These are phyloP conservation scores for Myriosclerotinia duriaeana DNA, from an alignment of 2,329 filamentous ascomycete genomes.

Conservation along the genomic window DNA sequence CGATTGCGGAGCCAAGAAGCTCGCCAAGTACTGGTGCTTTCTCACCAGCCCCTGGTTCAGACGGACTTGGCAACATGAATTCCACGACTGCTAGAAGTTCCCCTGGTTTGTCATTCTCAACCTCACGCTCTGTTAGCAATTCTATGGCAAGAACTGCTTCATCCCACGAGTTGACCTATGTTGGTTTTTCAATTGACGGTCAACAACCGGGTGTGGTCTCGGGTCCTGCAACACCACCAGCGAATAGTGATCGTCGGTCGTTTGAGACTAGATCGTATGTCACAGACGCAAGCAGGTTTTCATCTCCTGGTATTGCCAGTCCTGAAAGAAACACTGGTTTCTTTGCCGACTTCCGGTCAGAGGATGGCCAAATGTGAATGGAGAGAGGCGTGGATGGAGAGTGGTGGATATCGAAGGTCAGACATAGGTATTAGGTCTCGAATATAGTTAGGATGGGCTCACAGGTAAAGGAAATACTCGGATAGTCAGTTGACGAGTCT, in stretches of 20 bases:
- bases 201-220: neutral
- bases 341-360: neutral
- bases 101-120: neutral
- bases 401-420: neutral
- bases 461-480: neutral
- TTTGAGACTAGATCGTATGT: constrained; percentile 8
- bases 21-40: neutral
- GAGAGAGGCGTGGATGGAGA: neutral
- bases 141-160: neutral
- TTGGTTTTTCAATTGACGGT: neutral
- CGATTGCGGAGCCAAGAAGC: neutral
- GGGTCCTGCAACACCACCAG: neutral
- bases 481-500: neutral
- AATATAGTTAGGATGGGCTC: constrained; percentile 4
- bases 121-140: too few species aligned
- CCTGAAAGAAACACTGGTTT: neutral
- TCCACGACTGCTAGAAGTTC: constrained; percentile 8
- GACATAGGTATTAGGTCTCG: neutral
- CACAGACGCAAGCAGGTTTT: neutral
- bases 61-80: neutral
- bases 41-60: neutral
- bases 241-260: neutral
- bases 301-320: neutral
- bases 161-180: neutral
- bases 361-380: neutral